A percentile compares a stretch with the other conserved stretches of the same genome.
Evolutionary conservation across 2,329 filamentous ascomycete genomes (phyloP).

Genomic region (Cladobotryum mycophilum): DNA sequence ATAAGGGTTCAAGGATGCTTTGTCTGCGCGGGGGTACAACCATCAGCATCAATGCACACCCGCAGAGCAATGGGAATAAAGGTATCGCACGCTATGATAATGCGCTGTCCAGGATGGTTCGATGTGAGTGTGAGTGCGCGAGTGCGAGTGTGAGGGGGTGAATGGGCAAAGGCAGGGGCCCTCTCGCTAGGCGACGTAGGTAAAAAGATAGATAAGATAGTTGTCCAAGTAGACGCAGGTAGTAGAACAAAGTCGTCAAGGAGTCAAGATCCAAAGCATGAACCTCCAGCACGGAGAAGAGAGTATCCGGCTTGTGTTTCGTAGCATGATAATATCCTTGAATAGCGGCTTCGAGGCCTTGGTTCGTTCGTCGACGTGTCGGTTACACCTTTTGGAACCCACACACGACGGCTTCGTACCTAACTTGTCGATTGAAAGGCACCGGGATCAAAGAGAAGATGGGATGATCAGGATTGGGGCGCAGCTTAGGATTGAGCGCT

Average conservation of each 20-base stretch:
- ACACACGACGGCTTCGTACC: constrained; percentile 3
- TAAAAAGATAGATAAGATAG: background rate
- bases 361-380: constrained; percentile 7
- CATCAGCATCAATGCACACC: constrained; percentile 8
- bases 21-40: constrained; percentile 8
- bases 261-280: constrained; percentile 32
- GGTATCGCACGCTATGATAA: background rate
- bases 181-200: background rate
- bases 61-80: background rate
- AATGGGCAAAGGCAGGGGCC: background rate
- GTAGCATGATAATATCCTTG: constrained; percentile 33
- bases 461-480: no score
- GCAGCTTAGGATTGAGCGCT: no score
- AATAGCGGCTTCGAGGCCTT: background rate
- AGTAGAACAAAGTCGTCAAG: constrained; percentile 24
- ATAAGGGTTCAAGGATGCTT: constrained; percentile 1
- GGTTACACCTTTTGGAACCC: constrained; percentile 10
- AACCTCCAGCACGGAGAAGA: constrained; percentile 37
- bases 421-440: background rate
- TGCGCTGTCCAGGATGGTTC: background rate
- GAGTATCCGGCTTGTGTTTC: constrained; percentile 29
- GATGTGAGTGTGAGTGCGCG: background rate
- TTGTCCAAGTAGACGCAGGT: background rate
- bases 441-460: background rate
- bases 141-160: background rate